A percentile compares a stretch with the other conserved stretches of the same genome.
phyloP scores from a whole-genome alignment of 805 yeast species.

The Hanseniaspora occidentalis region DNA sequence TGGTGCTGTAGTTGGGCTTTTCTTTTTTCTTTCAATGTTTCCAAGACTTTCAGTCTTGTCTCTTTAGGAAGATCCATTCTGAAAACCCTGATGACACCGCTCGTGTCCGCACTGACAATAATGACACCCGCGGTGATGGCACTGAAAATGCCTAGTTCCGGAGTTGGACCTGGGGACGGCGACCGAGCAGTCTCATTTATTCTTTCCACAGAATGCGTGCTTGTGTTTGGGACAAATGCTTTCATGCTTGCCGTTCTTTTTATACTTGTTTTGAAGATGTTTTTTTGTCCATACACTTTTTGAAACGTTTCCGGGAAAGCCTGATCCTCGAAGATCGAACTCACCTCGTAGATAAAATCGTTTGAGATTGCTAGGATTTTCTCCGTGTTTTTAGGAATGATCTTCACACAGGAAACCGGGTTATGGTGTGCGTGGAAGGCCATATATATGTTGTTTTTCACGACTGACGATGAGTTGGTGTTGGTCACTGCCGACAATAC shows the following conservation, averaged over 20 bases:
- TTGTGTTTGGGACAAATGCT: constrained; percentile 7
- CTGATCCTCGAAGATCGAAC: constrained; percentile 17
- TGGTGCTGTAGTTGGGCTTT: too few species aligned
- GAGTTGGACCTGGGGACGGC: neutral
- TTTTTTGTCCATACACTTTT: too few species aligned
- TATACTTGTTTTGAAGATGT: too few species aligned
- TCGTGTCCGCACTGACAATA: constrained; percentile 64
- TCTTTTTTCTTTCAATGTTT: constrained; percentile 13
- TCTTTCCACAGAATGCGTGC: neutral
- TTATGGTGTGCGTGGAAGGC: constrained; percentile 69
- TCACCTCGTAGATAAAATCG: constrained; percentile 65
- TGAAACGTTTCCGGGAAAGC: too few species aligned
- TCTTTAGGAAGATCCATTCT: constrained; percentile 62
- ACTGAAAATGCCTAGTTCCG: neutral
- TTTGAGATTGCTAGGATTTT: constrained; percentile 58
- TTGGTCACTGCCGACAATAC: neutral
- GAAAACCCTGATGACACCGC: constrained; percentile 63
- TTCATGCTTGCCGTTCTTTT: too few species aligned
- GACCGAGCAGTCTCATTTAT: neutral
- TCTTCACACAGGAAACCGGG: constrained; percentile 59
- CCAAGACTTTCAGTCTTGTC: constrained; percentile 26
- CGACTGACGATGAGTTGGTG: neutral
- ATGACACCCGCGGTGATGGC: constrained; percentile 26
- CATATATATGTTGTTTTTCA: constrained; percentile 48
- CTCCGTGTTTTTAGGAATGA: constrained; percentile 64